These are phyloP conservation scores for Scedosporium minutisporum DNA, from an alignment of 2,329 filamentous ascomycete genomes.

Conservation along the genomic window DNA sequence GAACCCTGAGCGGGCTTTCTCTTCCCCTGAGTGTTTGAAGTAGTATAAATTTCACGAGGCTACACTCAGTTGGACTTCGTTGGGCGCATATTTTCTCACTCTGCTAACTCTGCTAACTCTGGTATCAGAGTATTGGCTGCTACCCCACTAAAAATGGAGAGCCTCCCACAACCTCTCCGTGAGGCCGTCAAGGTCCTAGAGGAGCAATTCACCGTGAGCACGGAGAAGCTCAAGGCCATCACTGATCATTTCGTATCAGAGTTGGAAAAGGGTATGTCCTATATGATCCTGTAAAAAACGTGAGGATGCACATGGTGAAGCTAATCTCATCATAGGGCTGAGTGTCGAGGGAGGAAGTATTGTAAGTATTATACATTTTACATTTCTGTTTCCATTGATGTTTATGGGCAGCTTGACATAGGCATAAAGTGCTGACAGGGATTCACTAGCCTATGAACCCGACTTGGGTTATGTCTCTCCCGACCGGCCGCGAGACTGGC, in stretches of 20 bases:
- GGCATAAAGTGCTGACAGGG: slow-evolving; percentile 12
- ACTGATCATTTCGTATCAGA: slow-evolving; percentile 83
- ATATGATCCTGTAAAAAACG: background rate
- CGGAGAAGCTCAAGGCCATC: slow-evolving; percentile 76
- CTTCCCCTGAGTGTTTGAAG: too few species aligned
- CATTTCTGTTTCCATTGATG: background rate
- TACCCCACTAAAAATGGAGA: slow-evolving; percentile 47
- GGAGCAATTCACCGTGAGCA: slow-evolving; percentile 69
- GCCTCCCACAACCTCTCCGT: slow-evolving; percentile 77
- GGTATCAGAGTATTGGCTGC: background rate
- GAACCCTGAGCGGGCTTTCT: too few species aligned
- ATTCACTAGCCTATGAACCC: slow-evolving; percentile 80
- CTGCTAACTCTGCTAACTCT: too few species aligned
- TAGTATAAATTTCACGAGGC: too few species aligned
- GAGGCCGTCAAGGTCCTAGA: slow-evolving; percentile 75
- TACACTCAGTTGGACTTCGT: too few species aligned
- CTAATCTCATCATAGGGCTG: slow-evolving; percentile 5
- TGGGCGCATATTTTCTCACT: too few species aligned
- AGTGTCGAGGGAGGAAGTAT: slow-evolving; percentile 85
- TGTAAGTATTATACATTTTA: slow-evolving; percentile 43
- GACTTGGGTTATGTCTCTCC: slow-evolving; percentile 88
- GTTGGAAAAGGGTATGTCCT: slow-evolving; percentile 65
- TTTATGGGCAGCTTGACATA: background rate
- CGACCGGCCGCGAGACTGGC: slow-evolving; percentile 77
- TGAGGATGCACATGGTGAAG: too few species aligned